Evolutionary conservation across 352 stramenopile genomes (phyloP).

Genomic region (Phytophthora multivora): DNA sequence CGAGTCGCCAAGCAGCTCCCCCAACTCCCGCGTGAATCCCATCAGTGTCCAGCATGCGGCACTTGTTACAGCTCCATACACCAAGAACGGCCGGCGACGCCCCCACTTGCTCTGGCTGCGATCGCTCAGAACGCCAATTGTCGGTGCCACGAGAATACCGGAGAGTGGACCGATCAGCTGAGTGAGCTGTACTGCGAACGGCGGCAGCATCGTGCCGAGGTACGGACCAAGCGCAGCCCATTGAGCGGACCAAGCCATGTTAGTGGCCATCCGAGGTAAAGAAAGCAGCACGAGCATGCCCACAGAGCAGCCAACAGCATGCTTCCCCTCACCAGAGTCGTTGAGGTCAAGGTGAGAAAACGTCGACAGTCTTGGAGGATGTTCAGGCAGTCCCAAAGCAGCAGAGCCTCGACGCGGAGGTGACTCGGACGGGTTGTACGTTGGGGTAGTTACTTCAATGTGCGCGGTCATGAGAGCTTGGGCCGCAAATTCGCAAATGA

Average conservation of each 20-base stretch:
- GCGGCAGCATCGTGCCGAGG: slow-evolving; percentile 67
- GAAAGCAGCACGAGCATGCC: slow-evolving; percentile 72
- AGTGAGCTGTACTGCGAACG: slow-evolving; percentile 73
- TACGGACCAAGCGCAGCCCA: slow-evolving; percentile 76
- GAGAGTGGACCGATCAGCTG: slow-evolving; percentile 75
- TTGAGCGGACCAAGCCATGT: slow-evolving; percentile 82
- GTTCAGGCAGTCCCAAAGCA: slow-evolving; percentile 32
- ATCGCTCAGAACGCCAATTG: slow-evolving; percentile 73
- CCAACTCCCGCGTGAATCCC: slow-evolving; percentile 70
- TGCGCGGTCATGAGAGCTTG: slow-evolving; percentile 23
- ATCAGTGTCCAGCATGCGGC: slow-evolving; percentile 73
- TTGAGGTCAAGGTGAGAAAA: slow-evolving; percentile 40
- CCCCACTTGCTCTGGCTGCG: slow-evolving; percentile 55
- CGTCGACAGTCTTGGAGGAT: slow-evolving; percentile 35
- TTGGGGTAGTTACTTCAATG: slow-evolving; percentile 47
- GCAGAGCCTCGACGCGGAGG: slow-evolving; percentile 24
- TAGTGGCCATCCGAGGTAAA: slow-evolving; percentile 72
- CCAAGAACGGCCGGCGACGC: slow-evolving; percentile 65
- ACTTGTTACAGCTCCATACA: slow-evolving; percentile 67
- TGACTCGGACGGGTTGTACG: slow-evolving; percentile 41
- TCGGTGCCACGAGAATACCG: slow-evolving; percentile 71
- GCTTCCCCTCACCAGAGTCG: slow-evolving; percentile 28
- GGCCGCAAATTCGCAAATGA: slow-evolving; percentile 24
- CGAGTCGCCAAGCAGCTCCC: slow-evolving; percentile 60
- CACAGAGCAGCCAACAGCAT: slow-evolving; percentile 53